A percentile compares a stretch with the other conserved stretches of the same genome.
Conservation (phyloP, 345 rosid species). For the Garcia nutans region DNA sequence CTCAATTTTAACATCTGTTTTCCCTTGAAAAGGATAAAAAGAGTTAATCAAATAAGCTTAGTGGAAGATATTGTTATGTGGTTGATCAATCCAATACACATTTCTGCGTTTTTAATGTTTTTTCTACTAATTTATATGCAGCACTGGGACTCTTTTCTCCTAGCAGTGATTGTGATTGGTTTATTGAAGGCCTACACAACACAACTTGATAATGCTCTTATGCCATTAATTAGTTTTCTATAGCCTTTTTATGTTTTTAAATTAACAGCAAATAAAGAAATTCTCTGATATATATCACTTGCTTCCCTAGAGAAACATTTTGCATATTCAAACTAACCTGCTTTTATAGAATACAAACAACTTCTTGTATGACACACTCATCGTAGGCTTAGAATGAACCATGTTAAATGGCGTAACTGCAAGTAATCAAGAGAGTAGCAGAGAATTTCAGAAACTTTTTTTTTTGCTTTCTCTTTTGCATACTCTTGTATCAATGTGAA, state of each 20-base stretch:
- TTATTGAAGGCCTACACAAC: conserved; percentile 93
- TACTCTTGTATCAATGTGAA: too few species aligned
- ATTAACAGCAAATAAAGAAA: neutral
- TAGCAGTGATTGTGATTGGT: conserved; percentile 74
- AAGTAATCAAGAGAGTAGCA: neutral
- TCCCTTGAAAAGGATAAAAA: neutral
- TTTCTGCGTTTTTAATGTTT: neutral
- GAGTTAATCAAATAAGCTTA: neutral
- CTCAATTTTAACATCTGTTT: neutral
- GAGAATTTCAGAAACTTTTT: neutral
- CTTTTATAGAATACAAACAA: neutral
- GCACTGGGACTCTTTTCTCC: conserved; percentile 80
- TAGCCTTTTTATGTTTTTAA: conserved; percentile 86
- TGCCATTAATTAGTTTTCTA: conserved; percentile 93
- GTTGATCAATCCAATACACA: neutral
- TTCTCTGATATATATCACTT: neutral
- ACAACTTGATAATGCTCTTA: conserved; percentile 90
- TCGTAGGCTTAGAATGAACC: neutral
- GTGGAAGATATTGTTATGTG: neutral
- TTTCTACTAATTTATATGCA: conserved; percentile 37
- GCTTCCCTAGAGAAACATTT: neutral
- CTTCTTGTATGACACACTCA: neutral
- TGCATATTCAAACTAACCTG: neutral
- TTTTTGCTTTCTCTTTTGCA: too few species aligned
- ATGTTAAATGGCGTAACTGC: neutral